phyloP scores from a whole-genome alignment of 1,284 basidiomycete species.

The Phaffia rhodozyma region DNA sequence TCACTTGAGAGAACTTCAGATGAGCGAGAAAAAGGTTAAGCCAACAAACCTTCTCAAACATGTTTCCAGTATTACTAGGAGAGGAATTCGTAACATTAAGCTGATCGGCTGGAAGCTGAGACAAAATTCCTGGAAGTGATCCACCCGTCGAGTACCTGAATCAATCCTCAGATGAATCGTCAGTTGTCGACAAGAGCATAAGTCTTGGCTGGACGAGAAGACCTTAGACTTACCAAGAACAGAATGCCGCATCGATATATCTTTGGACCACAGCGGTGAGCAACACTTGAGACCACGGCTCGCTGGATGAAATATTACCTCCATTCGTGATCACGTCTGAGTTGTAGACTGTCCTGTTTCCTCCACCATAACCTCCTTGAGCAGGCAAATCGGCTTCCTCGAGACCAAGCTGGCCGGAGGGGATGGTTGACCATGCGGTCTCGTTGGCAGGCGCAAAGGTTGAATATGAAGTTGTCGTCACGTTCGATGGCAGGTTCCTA shows the following conservation, averaged over 20 bases:
- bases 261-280: conserved; percentile 50
- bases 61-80: conserved; percentile 41
- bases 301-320: background rate
- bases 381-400: conserved; percentile 50
- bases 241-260: conserved; percentile 68
- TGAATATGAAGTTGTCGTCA: conserved; percentile 43
- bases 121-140: conserved; percentile 53
- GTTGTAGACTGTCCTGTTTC: conserved; percentile 35
- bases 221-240: conserved; percentile 51
- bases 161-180: conserved; percentile 19
- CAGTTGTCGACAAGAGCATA: background rate
- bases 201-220: background rate
- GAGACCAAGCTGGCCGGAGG: conserved; percentile 60
- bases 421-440: conserved; percentile 56
- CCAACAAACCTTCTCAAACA: conserved; percentile 62
- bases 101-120: conserved; percentile 54
- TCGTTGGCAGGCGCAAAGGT: conserved; percentile 42
- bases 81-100: conserved; percentile 56
- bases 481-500: conserved; percentile 53
- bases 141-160: conserved; percentile 66
- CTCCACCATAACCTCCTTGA: conserved; percentile 42
- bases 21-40: conserved; percentile 25
- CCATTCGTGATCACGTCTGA: background rate
- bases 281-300: background rate
- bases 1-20: too few species aligned